Evolutionary conservation across 441 rosid genomes (phyloP), one percentile per base, ranked within the genome.

Genomic region (Aquilaria agallochum): DNA sequence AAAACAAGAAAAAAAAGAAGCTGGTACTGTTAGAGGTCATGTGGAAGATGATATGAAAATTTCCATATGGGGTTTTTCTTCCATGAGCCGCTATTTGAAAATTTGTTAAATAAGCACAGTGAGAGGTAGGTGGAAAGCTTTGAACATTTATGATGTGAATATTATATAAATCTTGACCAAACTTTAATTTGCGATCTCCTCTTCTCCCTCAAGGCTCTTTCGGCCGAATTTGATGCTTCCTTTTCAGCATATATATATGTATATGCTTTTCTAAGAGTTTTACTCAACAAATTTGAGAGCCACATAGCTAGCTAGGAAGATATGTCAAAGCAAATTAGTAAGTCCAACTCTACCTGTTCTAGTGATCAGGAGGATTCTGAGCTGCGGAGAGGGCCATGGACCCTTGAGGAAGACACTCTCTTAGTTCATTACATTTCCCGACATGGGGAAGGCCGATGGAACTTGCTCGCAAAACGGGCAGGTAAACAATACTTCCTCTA

Each of bases 371-470:
- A 72, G 13, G 69, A 66, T 5, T 51, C 56, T 59, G 83, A 77
- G 56, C 84, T 75, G 3, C 74, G 90, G 58, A 76, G 82, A 75
- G 92, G 95, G 13, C 95, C 89, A 5, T 80, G 93, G 97, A 85
- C 89, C 0, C 71, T 74, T 8, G 91, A 83, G 66, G 95, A 90
- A 76, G 91, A 90, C 72, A 63, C 74, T 58, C 77, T 83, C 13
- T 86, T 81, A 50, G 63, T 80, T 67, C 73, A 79, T 60, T 78
- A 72, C 67, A 71, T 86, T 68, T 53, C 76, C 55, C 56, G 62
- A 14, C 83, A 85, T 44, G 84, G 92, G 32, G 84, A 85, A 53
- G 89, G 95, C 57, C 77, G 83, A 5, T 85, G 90, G 96, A 90
- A 84, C 71, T 62, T 68, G 58, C 74, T 79, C 2, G 81, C 89